Evolutionary conservation across 768 basidiomycete species (phyloP).

Genomic region (Sutorius australiensis): DNA sequence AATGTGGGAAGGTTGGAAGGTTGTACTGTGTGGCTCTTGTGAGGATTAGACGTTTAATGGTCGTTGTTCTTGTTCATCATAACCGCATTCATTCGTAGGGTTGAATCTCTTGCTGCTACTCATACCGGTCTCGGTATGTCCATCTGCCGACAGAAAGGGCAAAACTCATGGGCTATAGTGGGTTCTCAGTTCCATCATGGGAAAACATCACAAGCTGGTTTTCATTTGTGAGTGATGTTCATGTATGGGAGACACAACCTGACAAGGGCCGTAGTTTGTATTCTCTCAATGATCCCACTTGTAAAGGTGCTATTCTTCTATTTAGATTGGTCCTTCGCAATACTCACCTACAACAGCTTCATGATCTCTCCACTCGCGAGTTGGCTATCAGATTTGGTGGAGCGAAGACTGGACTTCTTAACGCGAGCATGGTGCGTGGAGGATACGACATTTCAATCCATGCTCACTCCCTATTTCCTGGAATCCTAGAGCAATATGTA

Average conservation of each 20-base stretch:
- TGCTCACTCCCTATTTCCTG: constrained; percentile 4
- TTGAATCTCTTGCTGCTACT: constrained; percentile 63
- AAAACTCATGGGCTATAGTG: constrained; percentile 40
- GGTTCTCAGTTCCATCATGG: constrained; percentile 47
- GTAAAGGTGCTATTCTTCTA: constrained; percentile 50
- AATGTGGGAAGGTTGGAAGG: constrained; percentile 49
- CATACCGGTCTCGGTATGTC: constrained; percentile 64
- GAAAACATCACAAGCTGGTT: constrained; percentile 48
- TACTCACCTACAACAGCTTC: constrained; percentile 43
- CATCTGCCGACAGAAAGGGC: background rate
- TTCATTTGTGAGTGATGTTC: constrained; percentile 52
- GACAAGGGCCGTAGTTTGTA: constrained; percentile 44
- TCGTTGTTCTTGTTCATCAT: background rate
- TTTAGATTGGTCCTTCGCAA: background rate
- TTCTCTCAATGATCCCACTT: constrained; percentile 71
- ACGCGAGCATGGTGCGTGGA: constrained; percentile 67
- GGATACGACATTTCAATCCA: background rate
- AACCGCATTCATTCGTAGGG: constrained; percentile 42
- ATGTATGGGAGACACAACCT: background rate
- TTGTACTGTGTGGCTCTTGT: constrained; percentile 58
- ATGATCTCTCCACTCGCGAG: constrained; percentile 73
- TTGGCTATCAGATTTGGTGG: constrained; percentile 74
- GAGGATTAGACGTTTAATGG: constrained; percentile 16
- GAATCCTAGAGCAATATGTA: constrained; percentile 60
- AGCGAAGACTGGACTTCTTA: constrained; percentile 71